Evolutionary conservation across 2,329 filamentous ascomycete genomes (phyloP), one percentile per base, ranked within the genome.

Genomic region (Aspergillus tanneri): DNA sequence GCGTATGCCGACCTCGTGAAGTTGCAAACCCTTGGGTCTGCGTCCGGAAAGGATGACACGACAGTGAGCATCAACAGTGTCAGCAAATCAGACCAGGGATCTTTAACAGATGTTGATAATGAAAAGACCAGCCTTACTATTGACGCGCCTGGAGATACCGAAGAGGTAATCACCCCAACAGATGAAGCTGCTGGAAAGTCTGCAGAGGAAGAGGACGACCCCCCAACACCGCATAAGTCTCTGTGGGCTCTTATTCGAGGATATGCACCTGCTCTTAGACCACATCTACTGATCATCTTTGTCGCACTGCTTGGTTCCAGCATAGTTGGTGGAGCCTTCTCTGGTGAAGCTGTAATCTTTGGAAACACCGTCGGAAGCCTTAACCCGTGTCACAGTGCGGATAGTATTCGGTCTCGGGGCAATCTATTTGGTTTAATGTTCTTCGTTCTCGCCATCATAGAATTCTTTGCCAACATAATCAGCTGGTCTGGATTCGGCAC

Each of bases 391-490:
- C 72, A 78, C 30, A 66, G 70, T 9, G 63, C 72, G 2, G 66
- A 69, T 4, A 72, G 69, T 9, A 82, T 84, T 37, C 68, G 72
- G 4, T 73, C 70, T 9, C 62, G 66, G 21, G 81, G 80, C 5
- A 65, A 73, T 27, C 75, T 85, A 54, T 82, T 78, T 28, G 78
- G 78, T 0, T 71, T 81, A 3, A 72, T 85, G 61, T 80, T 83
- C 64, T 84, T 85, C 59, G 75, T 83, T 55, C 71, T 85, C 3
- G 82, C 79, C 2, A 72, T 78, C 27, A 72, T 83, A 18, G 81
- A 83, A 51, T 77, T 85, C 58, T 72, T 82, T 19, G 81, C 80
- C 55, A 86, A 88, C 53, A 68, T 82, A 4, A 72, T 77, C 23
- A 85, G 81, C 54, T 81, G 81, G 75, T 72, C 76, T 1, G 68